phyloP scores from a whole-genome alignment of 163 green algal species.

The Coccomyxa subellipsoidea region DNA sequence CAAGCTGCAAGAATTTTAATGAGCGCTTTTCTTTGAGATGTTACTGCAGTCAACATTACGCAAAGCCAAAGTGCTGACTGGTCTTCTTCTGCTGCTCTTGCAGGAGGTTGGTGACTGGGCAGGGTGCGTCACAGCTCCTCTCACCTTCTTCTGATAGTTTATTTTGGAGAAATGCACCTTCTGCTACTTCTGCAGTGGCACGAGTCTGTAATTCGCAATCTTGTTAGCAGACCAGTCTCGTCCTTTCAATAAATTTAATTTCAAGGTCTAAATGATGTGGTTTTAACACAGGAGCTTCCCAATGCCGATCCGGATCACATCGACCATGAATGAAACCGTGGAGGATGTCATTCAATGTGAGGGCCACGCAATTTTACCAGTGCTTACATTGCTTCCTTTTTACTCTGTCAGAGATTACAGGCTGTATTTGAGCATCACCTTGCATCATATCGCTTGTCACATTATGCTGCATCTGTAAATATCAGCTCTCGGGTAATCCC shows the following conservation, averaged over 20 bases:
- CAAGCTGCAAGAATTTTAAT: not conserved
- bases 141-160: not conserved
- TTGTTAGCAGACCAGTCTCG: too few relatives aligned
- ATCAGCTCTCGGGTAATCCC: not conserved
- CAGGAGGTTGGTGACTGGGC: not conserved
- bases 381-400: not conserved
- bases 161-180: too few relatives aligned
- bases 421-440: not conserved
- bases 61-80: not conserved
- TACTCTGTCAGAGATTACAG: not conserved
- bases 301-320: slow-evolving; percentile 15
- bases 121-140: not conserved
- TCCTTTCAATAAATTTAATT: not conserved
- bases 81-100: not conserved
- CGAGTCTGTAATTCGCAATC: too few relatives aligned
- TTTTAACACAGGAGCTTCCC: slow-evolving; percentile 4
- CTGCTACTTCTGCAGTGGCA: too few relatives aligned
- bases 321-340: not conserved
- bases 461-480: not conserved
- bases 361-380: not conserved
- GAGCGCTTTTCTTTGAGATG: too few relatives aligned
- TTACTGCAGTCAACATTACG: not conserved
- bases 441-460: not conserved
- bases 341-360: slow-evolving; percentile 4
- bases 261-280: not conserved